Evolutionary conservation across 345 rosid genomes (phyloP), one percentile per base, ranked within the genome.

Genomic region (Salix purpurea): DNA sequence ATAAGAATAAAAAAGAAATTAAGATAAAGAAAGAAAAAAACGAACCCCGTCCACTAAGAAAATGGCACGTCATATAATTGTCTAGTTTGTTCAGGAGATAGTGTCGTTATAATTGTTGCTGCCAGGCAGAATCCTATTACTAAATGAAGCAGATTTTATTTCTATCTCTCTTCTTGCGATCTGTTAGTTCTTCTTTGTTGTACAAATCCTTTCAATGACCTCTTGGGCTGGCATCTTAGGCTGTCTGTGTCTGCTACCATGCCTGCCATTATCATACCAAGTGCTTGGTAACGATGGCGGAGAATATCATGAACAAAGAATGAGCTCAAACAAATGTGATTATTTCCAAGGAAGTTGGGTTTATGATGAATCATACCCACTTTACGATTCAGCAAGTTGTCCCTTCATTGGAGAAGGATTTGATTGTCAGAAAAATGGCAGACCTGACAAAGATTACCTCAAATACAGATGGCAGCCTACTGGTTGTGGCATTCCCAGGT

Each of bases 401-500:
- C 87, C 89, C 1, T 85, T 85, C 78, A 58, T 87, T 5, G 72
- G 81, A 44, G 56, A 60, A 1, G 85, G 77, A 23, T 72, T 85
- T 14, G 90, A 86, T 67, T 88, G 90, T 42, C 86, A 72, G 70
- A 84, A 74, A 1, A 67, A 82, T 74, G 88, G 91, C 52, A 80
- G 90, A 30, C 90, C 88, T n/a, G 91, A 88, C 73, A 61, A 79
- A 4, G 10, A 75, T 2, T 87, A 86, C 69, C 87, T 84, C 71
- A 39, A 84, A 16, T 88, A 79, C 67, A 76, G 80, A 56, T 88
- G 91, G 91, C 80, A 84, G 76, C 91, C 91, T 21, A 62, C 78
- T 16, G 82, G 77, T 14, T 87, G 90, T 67, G 23, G 79, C 70
- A 73, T 88, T 67, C 83, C 91, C n/a, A 85, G 88, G 91, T 85